phyloP scores from a whole-genome alignment of 805 yeast species.

The Brettanomyces sp. region DNA sequence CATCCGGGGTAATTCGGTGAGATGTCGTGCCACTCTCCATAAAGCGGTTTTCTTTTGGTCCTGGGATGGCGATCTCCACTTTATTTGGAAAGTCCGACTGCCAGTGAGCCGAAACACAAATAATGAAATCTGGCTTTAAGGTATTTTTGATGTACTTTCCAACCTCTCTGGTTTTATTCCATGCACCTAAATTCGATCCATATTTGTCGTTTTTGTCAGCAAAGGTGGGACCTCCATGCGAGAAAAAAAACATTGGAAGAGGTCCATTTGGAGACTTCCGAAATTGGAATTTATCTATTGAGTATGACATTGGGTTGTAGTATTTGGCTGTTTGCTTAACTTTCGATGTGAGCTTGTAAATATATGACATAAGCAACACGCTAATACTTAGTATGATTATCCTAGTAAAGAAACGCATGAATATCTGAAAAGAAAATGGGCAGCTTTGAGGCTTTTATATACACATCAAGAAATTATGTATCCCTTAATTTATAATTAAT shows the following conservation, averaged over 20 bases:
- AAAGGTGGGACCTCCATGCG: conserved; percentile 84
- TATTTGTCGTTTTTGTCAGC: conserved; percentile 42
- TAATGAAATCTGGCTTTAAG: conserved; percentile 54
- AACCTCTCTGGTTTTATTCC: conserved; percentile 34
- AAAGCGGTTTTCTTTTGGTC: conserved; percentile 11
- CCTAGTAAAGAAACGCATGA: not conserved
- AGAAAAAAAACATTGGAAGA: conserved; percentile 54
- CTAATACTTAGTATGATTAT: not conserved
- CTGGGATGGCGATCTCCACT: conserved; percentile 43
- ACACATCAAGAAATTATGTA: not conserved
- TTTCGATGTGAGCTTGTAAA: not conserved
- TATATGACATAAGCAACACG: conserved; percentile 1
- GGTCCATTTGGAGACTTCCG: conserved; percentile 14
- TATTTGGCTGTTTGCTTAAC: not conserved
- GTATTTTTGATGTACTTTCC: conserved; percentile 42
- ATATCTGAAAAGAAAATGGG: not conserved
- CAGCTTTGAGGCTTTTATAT: not conserved
- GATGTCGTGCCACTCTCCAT: conserved; percentile 9
- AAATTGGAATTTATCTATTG: conserved; percentile 9
- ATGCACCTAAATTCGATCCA: conserved; percentile 54
- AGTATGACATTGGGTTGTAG: not conserved
- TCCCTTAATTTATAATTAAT: too few relatives aligned
- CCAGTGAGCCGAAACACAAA: conserved; percentile 76
- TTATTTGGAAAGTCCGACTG: conserved; percentile 34
- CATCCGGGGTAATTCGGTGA: conserved; percentile 19